Base-by-base conservation (phyloP, 495 filamentous ascomycete genomes). In the Podospora pseudocomata region DNA sequence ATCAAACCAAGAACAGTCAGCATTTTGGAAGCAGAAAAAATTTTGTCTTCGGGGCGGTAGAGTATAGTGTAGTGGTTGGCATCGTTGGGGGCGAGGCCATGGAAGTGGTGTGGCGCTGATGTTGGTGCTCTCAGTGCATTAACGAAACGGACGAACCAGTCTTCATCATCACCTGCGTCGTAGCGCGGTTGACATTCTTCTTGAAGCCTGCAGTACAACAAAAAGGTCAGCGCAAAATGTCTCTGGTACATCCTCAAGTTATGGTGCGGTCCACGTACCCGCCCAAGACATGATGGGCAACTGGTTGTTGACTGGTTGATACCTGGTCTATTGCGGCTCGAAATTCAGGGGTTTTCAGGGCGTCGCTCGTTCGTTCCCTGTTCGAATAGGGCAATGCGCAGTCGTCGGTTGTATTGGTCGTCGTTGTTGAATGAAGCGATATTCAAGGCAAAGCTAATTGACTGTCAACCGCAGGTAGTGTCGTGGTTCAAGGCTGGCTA, bases 91-190 rank as follows among this genome's bases (percentile, higher is more conserved):
- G 39, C 39, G 39, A 49, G 39, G 13, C 39, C 39, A 49, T 49
- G 39, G 9, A 49, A 13, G 39, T 49, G 39, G 39, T 18, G 39
- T 49, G 39, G 13, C 39, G 39, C 6, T 11, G 39, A 16, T 9
- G 39, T 49, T 49, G 39, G 39, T 49, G 39, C 39, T 49, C 9
- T 49, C 39, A 49, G 39, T 49, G 39, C 39, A 49, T 49, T 49
- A 49, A 49, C 9, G 13, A 13, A 13, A 49, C 39, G 39, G 7
- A 71, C 73, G 64, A 20, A 92, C 90, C 92, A 20, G 95, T 94
- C 85, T 97, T 99, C 95, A 99, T 98, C 93, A 99, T 97, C 65
- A 97, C 94, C 89, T 97, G 94, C 78, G 96, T 97, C 79, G 94
- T 97, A 68, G 95, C 94, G 80, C 95, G 92, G 83, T 95, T 95